Conservation (phyloP, 1,284 basidiomycete genomes). For the Ceratobasidium sp. region DNA sequence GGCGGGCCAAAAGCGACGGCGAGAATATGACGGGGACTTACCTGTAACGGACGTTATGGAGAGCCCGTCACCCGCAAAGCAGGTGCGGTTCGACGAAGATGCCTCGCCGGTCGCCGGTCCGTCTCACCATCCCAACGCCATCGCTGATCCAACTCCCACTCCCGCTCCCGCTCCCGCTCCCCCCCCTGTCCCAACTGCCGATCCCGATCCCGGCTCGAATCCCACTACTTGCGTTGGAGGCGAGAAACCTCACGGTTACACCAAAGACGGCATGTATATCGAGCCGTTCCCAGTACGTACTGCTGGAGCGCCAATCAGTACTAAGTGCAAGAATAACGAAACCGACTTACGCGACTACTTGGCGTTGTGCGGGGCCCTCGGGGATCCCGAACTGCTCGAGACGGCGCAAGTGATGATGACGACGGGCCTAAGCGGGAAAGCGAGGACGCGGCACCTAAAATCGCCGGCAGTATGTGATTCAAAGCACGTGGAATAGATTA, state of each 20-base stretch:
- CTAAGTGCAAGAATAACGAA: neutral
- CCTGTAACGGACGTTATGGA: neutral
- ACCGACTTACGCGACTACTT: slow-evolving; percentile 10
- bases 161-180: no score
- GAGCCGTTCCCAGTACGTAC: slow-evolving; percentile 19
- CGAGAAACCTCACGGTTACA: neutral
- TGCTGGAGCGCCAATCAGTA: slow-evolving; percentile 28
- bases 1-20: neutral
- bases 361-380: neutral
- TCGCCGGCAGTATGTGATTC: neutral
- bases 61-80: neutral
- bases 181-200: no score
- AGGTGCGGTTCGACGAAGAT: neutral
- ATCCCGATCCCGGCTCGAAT: no score
- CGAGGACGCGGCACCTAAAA: slow-evolving; percentile 10
- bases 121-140: neutral
- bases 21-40: neutral
- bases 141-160: neutral
- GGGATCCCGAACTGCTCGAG: slow-evolving; percentile 14
- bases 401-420: slow-evolving; percentile 35
- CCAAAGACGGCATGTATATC: slow-evolving; percentile 7
- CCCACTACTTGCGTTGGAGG: no score
- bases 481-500: no score
- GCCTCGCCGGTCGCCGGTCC: slow-evolving; percentile 5
- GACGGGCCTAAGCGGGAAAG: slow-evolving; percentile 7